phyloP scores from a whole-genome alignment of 768 basidiomycete genomes.

The Russula dissimulans region DNA sequence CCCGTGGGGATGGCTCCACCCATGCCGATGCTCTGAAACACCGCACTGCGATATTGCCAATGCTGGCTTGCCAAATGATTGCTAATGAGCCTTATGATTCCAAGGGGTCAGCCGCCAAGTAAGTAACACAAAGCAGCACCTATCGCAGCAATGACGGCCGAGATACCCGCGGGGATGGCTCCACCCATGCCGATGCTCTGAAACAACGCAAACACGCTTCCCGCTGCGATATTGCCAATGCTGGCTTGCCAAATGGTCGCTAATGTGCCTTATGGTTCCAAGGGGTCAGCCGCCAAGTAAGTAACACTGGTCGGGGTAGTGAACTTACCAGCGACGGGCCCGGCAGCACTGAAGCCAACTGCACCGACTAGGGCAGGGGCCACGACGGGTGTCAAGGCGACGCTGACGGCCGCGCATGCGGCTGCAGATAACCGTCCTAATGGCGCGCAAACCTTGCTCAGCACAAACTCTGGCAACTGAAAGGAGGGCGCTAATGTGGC shows the following conservation, averaged over 20 bases:
- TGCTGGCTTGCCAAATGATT: neutral
- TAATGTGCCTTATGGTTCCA: neutral
- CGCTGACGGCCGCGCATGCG: neutral
- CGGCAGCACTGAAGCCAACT: neutral
- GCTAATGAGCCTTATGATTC: neutral
- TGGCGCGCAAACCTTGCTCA: neutral
- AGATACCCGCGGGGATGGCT: too few species aligned
- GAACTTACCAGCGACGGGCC: conserved; percentile 1
- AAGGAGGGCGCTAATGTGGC: too few species aligned
- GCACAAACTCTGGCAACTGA: too few species aligned
- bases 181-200: conserved; percentile 12
- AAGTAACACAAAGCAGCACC: too few species aligned
- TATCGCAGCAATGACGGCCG: too few species aligned
- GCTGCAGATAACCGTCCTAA: neutral
- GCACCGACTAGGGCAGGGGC: neutral
- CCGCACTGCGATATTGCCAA: conserved; percentile 3
- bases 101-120: neutral
- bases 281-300: neutral
- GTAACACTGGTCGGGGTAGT: neutral
- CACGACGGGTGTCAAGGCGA: neutral
- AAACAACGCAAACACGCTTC: neutral
- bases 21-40: conserved; percentile 1
- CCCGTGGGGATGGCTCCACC: neutral
- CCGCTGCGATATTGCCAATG: conserved; percentile 3
- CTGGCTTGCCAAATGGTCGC: neutral